Percentiles rank a stretch among this genome's conserved stretches.
These are phyloP conservation scores for Colletotrichum echinochloae DNA, from an alignment of 2,329 filamentous ascomycete species.

Conservation along the genomic window DNA sequence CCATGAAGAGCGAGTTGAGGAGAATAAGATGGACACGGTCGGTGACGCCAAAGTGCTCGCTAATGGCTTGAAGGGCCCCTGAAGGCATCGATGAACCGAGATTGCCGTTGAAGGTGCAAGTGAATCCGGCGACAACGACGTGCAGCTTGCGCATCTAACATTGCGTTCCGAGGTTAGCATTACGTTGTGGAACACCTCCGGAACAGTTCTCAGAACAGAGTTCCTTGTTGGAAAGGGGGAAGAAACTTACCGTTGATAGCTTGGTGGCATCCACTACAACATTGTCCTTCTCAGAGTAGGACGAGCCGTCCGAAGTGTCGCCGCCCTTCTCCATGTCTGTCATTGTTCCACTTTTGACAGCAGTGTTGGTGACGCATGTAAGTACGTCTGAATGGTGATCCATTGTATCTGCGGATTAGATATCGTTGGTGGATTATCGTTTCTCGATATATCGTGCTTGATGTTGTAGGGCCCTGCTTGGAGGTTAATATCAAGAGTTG, in stretches of 20 bases:
- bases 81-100: slow-evolving; percentile 53
- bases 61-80: slow-evolving; percentile 51
- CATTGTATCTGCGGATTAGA: background rate
- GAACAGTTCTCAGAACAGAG: background rate
- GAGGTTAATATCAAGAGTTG: background rate
- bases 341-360: background rate
- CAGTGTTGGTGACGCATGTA: too few species aligned
- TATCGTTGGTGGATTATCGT: background rate
- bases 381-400: background rate
- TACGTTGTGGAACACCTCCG: too few species aligned
- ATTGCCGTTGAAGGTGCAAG: slow-evolving; percentile 53
- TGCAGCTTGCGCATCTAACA: slow-evolving; percentile 48
- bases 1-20: slow-evolving; percentile 53
- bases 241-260: slow-evolving; percentile 46
- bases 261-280: slow-evolving; percentile 48
- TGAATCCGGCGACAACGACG: slow-evolving; percentile 51
- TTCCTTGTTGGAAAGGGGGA: background rate
- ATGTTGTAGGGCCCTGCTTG: too few species aligned
- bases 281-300: background rate
- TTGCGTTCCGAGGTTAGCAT: background rate
- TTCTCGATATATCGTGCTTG: background rate
- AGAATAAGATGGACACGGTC: slow-evolving; percentile 47
- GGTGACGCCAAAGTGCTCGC: slow-evolving; percentile 46
- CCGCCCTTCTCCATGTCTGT: slow-evolving; percentile 29
- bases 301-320: slow-evolving; percentile 40